These are phyloP conservation scores for Ottelia alismoides DNA, from an alignment of 106 monocot species.

Conservation along the genomic window DNA sequence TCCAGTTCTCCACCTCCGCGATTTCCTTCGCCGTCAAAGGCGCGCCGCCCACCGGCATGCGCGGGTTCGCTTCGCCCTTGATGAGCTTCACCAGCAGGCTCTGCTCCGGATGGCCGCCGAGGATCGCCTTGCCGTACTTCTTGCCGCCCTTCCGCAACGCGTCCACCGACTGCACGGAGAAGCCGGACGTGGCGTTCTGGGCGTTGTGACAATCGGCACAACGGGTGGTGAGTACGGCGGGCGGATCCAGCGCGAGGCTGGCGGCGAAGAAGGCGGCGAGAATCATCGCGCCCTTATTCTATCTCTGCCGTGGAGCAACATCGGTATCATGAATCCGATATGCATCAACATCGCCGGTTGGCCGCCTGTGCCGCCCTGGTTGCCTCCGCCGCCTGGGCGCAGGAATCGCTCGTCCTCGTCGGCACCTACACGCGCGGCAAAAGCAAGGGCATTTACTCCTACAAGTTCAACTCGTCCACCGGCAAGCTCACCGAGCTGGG, in stretches of 20 bases:
- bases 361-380: not conserved
- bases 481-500: not conserved
- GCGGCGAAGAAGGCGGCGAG: not conserved
- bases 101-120: not conserved
- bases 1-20: too few species aligned
- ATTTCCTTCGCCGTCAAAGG: too few species aligned
- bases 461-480: not conserved
- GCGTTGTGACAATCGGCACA: not conserved
- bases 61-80: too few species aligned
- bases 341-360: not conserved
- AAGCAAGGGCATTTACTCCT: not conserved
- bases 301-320: not conserved
- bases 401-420: not conserved
- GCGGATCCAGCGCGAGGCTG: not conserved
- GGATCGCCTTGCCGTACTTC: not conserved
- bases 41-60: too few species aligned
- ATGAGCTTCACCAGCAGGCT: too few species aligned
- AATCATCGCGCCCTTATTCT: not conserved
- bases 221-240: too few species aligned
- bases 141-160: not conserved
- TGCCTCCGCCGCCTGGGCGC: not conserved
- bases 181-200: not conserved
- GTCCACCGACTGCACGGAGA: too few species aligned
- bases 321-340: not conserved
- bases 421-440: not conserved